Evolutionary conservation across 2,329 filamentous ascomycete species (phyloP).

Genomic region (Monosporascus cannonballus): DNA sequence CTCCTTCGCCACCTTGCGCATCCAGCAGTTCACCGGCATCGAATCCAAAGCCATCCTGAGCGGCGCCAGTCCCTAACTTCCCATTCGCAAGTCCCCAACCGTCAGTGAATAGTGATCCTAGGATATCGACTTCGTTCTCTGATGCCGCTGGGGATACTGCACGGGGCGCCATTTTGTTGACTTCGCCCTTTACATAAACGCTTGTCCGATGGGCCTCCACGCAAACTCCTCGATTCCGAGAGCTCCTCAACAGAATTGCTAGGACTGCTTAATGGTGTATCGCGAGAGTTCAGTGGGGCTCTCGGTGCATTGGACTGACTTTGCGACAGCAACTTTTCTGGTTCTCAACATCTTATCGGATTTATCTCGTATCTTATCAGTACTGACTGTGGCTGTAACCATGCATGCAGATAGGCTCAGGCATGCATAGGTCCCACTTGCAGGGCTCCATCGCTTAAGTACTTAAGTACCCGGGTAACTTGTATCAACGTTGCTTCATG

Average conservation of each 20-base stretch:
- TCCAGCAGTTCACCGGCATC: slow-evolving; percentile 59
- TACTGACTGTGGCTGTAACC: too few species aligned
- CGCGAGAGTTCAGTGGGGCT: neutral
- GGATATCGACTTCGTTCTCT: slow-evolving; percentile 88
- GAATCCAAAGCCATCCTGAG: slow-evolving; percentile 39
- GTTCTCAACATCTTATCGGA: neutral
- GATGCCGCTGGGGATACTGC: slow-evolving; percentile 76
- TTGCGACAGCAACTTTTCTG: neutral
- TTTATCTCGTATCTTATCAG: neutral
- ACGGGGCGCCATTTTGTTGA: slow-evolving; percentile 59
- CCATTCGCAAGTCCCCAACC: slow-evolving; percentile 45
- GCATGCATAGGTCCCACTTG: too few species aligned
- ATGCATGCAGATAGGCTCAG: too few species aligned
- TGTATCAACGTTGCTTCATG: too few species aligned
- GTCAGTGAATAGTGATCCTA: slow-evolving; percentile 65
- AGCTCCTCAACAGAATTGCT: too few species aligned
- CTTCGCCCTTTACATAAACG: neutral
- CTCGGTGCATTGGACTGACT: neutral
- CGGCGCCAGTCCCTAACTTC: slow-evolving; percentile 28
- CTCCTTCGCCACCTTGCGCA: slow-evolving; percentile 43
- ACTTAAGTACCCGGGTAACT: too few species aligned
- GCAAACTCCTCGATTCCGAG: too few species aligned
- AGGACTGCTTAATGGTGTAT: too few species aligned
- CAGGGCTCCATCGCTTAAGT: too few species aligned
- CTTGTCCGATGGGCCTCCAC: too few species aligned